Evolutionary conservation across 768 basidiomycete genomes (phyloP), one percentile per base, ranked within the genome.

Genomic region (Trametes punicea): DNA sequence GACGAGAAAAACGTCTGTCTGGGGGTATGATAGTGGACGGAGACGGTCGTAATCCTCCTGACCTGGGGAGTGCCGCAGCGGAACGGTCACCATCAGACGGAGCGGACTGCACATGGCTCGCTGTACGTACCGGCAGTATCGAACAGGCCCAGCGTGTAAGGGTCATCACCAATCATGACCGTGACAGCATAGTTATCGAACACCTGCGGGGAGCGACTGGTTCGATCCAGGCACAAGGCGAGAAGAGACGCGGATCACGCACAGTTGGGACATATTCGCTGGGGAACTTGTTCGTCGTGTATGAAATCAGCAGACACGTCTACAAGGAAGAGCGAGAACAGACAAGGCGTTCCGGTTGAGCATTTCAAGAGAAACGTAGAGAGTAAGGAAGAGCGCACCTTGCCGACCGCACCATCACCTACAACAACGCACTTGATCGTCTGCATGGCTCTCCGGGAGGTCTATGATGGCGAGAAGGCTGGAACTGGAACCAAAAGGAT

Each of bases 151-250:
- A 99, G 77, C 62, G 97, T 98, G 73, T 98, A 98, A 50, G 97
- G 96, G 74, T 98, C 96, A 68, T 98, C 97, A 50, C 96, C 96
- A 75, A 99, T 98, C 97, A 99, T 98, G 56, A 99, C 97, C n/a
- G 96, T 98, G 60, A 98, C 97, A 59, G 97, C 97, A 75, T 95
- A 95, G 75, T 96, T 96, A 75, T 96, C 92, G 73, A 94, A 94
- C 57, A 93, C 88, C 90, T 92, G 74, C 16, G 34, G n/a, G 44
- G 34, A 33, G 30, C n/a, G 31, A 36, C 38, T 16, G 20, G 41
- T 33, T 56, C 49, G 34, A 27, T 11, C 21, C 36, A 31, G 26
- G 46, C 18, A 38, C 34, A n/a, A 20, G 47, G 45, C 38, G 38
- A 41, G 46, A 29, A 52, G 67, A 46, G 62, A 52, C 33, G 40